A percentile compares a stretch with the other conserved stretches of the same genome.
phyloP scores from a whole-genome alignment of 352 stramenopile species.

The Phytophthora pistaciae region DNA sequence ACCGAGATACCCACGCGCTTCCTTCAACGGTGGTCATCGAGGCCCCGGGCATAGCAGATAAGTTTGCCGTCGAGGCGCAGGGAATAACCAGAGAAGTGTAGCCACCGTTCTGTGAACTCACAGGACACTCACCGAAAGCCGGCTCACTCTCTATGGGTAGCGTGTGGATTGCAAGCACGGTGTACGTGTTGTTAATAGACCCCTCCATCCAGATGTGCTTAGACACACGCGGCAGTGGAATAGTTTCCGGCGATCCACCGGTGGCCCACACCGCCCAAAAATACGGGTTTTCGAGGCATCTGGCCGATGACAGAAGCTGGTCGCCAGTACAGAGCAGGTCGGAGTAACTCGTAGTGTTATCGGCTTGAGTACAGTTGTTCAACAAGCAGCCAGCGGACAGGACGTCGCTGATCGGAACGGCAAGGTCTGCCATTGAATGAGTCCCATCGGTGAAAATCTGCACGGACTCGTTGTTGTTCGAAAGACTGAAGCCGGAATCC shows the following conservation, averaged over 20 bases:
- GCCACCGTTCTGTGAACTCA: neutral
- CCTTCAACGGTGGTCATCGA: slow-evolving; percentile 1
- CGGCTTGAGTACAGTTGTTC: slow-evolving; percentile 6
- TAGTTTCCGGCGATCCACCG: neutral
- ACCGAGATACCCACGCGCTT: neutral
- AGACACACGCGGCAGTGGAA: neutral
- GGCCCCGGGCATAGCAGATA: neutral
- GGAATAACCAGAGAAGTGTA: neutral
- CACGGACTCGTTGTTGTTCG: neutral
- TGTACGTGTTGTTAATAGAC: neutral
- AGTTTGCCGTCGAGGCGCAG: slow-evolving; percentile 1
- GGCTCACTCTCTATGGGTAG: neutral
- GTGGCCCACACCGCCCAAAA: neutral
- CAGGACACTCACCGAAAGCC: neutral
- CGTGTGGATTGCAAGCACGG: neutral
- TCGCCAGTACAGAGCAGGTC: neutral
- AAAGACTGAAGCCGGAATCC: neutral
- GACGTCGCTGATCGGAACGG: neutral
- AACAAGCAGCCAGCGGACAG: neutral
- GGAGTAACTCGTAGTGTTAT: neutral
- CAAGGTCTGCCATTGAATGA: slow-evolving; percentile 4
- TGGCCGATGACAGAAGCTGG: neutral
- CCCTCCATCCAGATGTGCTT: neutral
- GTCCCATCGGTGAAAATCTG: slow-evolving; percentile 12
- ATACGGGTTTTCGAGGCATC: neutral